Base-by-base conservation (phyloP, 768 basidiomycete species). In the Neoboletus magnificus region DNA sequence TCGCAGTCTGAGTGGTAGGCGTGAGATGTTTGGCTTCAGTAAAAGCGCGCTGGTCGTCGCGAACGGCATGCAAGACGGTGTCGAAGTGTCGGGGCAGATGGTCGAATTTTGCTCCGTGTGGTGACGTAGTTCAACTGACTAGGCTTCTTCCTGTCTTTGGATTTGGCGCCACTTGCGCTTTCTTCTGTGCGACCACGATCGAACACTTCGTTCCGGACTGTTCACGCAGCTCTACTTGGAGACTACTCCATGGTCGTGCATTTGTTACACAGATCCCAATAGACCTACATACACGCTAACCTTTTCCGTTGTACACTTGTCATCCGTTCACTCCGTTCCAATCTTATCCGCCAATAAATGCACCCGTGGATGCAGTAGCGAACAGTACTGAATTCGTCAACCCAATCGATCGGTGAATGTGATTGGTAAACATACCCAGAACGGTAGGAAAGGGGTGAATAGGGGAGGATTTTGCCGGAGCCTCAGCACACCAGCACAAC, bases 1-100 rank as follows among this genome's bases (percentile, higher is more conserved):
- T 37, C 55, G 59, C 18, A 63, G 55, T 52, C 60, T 56, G n/a
- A 69, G 41, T 18, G 61, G 51, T 33, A 60, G 33, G 15, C 60
- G 59, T 27, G 57, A 59, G 50, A 61, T 48, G 8, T 55, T 44
- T 6, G 32, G 46, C 35, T 54, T 62, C 15, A 36, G 46, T 12
- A 56, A 29, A 41, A 44, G 44, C 3, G 18, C 5, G 32, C 46
- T 45, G 32, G 56, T 47, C 36, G 30, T 45, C 40, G 51, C 29
- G 23, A 51, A 42, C 33, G 50, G 51, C 63, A 62, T 67, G 48
- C 45, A 35, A 46, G 51, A 52, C 13, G 27, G 45, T 10, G 41
- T 25, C 2, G 20, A 52, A 3, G 35, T 35, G 11, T 25, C 6
- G 47, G 35, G 13, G 22, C 10, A 16, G 10, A 12, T 46, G 50